Evolutionary conservation across 345 rosid genomes (phyloP).

Genomic region (Excoecaria cochinchinensis): DNA sequence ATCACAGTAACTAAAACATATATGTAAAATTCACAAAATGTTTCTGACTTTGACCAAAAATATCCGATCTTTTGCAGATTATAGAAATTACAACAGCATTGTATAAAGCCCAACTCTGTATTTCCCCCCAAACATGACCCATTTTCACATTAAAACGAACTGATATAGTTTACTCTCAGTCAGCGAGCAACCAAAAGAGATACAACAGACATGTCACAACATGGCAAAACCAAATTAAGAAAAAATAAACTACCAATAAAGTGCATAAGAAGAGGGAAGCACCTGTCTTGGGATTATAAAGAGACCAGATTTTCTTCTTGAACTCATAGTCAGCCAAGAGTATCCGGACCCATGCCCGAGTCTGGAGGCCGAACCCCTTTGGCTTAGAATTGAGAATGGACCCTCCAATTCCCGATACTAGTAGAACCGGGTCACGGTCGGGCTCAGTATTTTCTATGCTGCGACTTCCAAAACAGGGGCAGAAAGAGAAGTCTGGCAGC

Average conservation of each 20-base stretch:
- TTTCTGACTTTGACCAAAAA: not conserved
- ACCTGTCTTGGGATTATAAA: constrained; percentile 78
- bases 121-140: not conserved
- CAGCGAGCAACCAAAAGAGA: not conserved
- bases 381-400: constrained; percentile 51
- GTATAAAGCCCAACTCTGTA: not conserved
- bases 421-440: constrained; percentile 65
- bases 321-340: constrained; percentile 76
- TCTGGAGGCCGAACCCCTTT: constrained; percentile 48
- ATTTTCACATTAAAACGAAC: not conserved
- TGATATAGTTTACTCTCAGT: not conserved
- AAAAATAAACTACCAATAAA: not conserved
- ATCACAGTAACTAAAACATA: not conserved
- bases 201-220: too few relatives aligned
- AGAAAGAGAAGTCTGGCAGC: constrained; percentile 28
- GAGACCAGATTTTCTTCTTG: constrained; percentile 74
- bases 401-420: constrained; percentile 81
- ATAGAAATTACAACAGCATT: not conserved
- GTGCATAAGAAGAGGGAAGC: not conserved
- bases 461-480: constrained; percentile 53
- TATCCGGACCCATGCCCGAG: constrained; percentile 86
- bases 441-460: constrained; percentile 18
- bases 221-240: not conserved
- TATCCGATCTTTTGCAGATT: not conserved
- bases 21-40: not conserved